Conservation (phyloP, 768 basidiomycete species). For the Mycena galericulata region DNA sequence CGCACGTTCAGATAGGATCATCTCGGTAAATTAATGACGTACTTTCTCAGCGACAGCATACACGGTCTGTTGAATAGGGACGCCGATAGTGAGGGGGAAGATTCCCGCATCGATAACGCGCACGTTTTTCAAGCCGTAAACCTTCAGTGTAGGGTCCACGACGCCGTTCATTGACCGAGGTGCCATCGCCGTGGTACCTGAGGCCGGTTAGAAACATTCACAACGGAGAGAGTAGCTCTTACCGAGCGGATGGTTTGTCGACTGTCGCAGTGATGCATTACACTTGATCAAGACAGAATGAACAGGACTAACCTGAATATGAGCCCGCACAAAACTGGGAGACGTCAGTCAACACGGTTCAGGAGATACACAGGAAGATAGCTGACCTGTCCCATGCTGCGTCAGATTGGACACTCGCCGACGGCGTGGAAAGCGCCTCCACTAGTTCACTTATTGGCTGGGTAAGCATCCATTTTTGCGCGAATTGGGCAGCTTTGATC, state of each 20-base stretch:
- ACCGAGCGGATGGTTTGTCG: neutral
- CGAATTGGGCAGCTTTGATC: neutral
- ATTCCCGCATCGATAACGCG: too few species aligned
- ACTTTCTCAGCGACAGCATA: too few species aligned
- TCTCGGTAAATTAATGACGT: too few species aligned
- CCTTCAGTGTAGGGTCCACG: neutral
- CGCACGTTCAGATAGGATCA: too few species aligned
- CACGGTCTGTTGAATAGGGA: too few species aligned
- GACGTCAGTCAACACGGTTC: neutral
- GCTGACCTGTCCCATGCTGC: neutral
- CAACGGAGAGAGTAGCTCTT: neutral
- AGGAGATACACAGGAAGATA: too few species aligned
- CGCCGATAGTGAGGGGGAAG: too few species aligned
- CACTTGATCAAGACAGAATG: too few species aligned
- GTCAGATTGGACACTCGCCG: neutral
- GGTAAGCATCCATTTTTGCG: neutral
- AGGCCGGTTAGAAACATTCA: neutral
- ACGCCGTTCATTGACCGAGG: neutral
- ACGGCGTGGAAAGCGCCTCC: neutral
- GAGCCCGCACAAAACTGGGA: neutral
- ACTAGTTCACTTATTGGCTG: neutral
- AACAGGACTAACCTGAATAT: neutral
- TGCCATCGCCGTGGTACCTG: neutral
- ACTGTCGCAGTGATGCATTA: neutral
- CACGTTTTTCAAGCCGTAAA: too few species aligned